Evolutionary conservation across 2,329 filamentous ascomycete species (phyloP), one percentile per base, ranked within the genome.

Genomic region (Cyphellophora attinorum): DNA sequence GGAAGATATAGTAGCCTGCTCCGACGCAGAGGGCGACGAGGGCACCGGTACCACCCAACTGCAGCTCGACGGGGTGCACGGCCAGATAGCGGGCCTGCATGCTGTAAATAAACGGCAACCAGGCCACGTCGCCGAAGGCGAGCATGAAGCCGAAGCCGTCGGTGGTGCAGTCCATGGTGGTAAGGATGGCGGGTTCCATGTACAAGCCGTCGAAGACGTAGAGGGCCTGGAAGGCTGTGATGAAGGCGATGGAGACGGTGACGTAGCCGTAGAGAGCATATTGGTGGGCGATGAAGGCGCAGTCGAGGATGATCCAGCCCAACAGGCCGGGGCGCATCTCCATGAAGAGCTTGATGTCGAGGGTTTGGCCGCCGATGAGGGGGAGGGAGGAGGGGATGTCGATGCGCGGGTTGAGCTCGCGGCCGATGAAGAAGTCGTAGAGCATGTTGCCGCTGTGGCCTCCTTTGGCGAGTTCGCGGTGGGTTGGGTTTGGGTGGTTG

Each of bases 131-230:
- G 37, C 86, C 89, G 55, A 95, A 95, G 2, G 84, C 70, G 19
- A 96, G 71, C 89, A 96, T 96, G 65, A 85, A 85, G 34, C 89
- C 89, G 49, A 96, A 94, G 5, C 89, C 89, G 50, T 96, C 89
- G 27, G 79, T 84, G 33, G 81, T 93, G 46, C 95, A 81, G 54
- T 96, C 89, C 62, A 96, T 95, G 19, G 86, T 95, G 2, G 88
- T 95, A 45, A 95, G 65, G 42, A 95, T 81, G 2, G 85, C 81
- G 0, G 83, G 72, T 58, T 96, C 89, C 72, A 89, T 91, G 66
- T 79, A 86, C 45, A 85, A 76, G 5, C 78, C 77, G 55, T 96
- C 89, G 21, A 95, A 64, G 5, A 86, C 76, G 59, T 96, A 96
- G 39, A 93, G 60, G 1, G 73, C 68, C 60, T 96, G 89, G 39